Evolutionary conservation across 2,329 filamentous ascomycete species (phyloP), one percentile per base, ranked within the genome.

Genomic region (Fusarium acutatum): DNA sequence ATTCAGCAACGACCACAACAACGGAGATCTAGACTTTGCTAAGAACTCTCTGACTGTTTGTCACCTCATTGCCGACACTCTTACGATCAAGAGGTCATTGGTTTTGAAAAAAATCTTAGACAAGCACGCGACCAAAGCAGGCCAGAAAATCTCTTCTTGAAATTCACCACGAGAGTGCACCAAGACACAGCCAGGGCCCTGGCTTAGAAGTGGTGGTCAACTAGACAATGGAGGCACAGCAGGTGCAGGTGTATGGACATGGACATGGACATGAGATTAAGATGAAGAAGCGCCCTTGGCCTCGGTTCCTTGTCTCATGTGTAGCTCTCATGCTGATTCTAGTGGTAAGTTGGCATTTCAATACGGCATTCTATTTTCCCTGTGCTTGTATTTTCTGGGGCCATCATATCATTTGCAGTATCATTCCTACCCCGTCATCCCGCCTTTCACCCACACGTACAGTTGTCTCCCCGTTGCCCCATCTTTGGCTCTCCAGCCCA

Each of bases 331-430:
- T 67, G 64, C 43, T 73, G 46, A 60, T 75, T 63, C 60, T 75
- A 63, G 60, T 77, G 71, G 76, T 78, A 60, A 78, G 76, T 78
- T 64, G 37, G 30, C 56, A 46, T 74, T 60, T 57, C 56, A 40
- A 28, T 57, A 35, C 40, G 24, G 64, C 38, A 24, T 64, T 60
- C 43, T 37, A 34, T 46, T 49, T 52, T 64, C 52, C 43, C 38
- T 53, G 69, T 49, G 34, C 64, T 60, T 65, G 69, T 35, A 40
- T 57, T 44, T 43, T 59, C 50, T 66, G 58, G 60, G 57, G 26
- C 60, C 50, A 69, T 74, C 73, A 75, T 62, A 47, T 67, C 70
- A 64, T 71, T 60, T 53, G 47, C 59, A 32, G 22, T 67, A 49
- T 50, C 66, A 66, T 57, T 69, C 72, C 67, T 57, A 64, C 61